Conservation (phyloP, 495 filamentous ascomycete genomes). For the Podospora fimiseda region DNA sequence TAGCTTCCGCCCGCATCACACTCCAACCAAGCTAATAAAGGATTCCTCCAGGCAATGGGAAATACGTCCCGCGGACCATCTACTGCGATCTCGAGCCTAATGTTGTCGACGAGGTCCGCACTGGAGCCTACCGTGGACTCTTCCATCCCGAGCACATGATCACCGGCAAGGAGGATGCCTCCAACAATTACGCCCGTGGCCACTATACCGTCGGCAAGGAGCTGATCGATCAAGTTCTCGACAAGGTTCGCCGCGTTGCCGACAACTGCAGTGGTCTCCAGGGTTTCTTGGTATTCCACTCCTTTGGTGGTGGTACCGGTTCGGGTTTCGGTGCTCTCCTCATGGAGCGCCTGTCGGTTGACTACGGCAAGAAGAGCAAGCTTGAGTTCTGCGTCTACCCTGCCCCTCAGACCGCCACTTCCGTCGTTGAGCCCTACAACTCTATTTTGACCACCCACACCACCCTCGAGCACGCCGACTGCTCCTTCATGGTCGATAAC, state of each 20-base stretch:
- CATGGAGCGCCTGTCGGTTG: conserved; percentile 94
- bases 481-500: conserved; percentile 99
- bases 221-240: conserved; percentile 92
- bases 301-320: conserved; percentile 97
- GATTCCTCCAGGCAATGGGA: conserved; percentile 71
- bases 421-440: conserved; percentile 99
- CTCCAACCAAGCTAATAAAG: conserved; percentile 4
- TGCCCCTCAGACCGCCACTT: conserved; percentile 90
- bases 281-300: conserved; percentile 99
- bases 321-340: conserved; percentile 97
- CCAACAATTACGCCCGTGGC: conserved; percentile 98
- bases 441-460: conserved; percentile 98
- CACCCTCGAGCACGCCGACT: conserved; percentile 98
- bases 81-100: conserved; percentile 99
- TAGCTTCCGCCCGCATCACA: not conserved
- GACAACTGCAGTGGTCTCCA: conserved; percentile 97
- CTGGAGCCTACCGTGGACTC: conserved; percentile 87
- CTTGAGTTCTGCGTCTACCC: conserved; percentile 99
- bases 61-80: conserved; percentile 98
- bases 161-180: conserved; percentile 98
- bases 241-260: conserved; percentile 91
- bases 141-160: conserved; percentile 99
- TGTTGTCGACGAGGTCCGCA: conserved; percentile 98
- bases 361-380: conserved; percentile 99
- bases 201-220: conserved; percentile 99